Evolutionary conservation across 2,329 filamentous ascomycete species (phyloP), one percentile per base, ranked within the genome.

Genomic region (Lecanicillium sp.): DNA sequence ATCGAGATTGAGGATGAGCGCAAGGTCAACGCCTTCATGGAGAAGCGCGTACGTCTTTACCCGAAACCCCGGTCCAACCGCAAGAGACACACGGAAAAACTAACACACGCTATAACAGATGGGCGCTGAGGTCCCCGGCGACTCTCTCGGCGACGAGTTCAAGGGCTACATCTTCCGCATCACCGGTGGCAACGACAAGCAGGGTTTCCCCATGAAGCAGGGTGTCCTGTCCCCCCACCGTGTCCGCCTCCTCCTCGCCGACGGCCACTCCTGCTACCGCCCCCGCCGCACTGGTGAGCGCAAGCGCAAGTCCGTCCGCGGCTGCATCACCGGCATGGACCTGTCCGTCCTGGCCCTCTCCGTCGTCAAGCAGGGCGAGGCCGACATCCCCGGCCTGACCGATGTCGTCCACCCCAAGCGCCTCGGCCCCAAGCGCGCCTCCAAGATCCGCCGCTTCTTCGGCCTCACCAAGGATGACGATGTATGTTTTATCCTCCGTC

Each of bases 201-300:
- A 98, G 80, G 92, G 92, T 77, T 98, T 98, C 82, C 92, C 92
- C 59, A 98, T 98, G 92, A 98, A 98, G 88, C 94, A 98, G 84
- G 92, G 92, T 79, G 86, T 94, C 69, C 90, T 98, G 80, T 86
- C 94, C 71, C 89, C 92, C 61, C 92, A 87, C 69, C 92, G 92
- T 92, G 92, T 96, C 74, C 84, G 87, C 58, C 88, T 98, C 56
- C 85, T 98, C 62, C 87, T 98, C 65, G 66, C 84, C 66, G 88
- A 94, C 42, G 92, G 92, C 69, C 92, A 97, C 86, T 92, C 87
- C 59, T 98, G 92, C 87, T 98, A 97, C 84, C 90, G 92, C 66
- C 81, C 90, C 66, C 90, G 92, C 73, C 89, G 92, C 68, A 86
- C 84, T 55, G 92, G 92, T 69, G 92, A 98, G 85, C 87, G 92